A percentile compares a stretch with the other conserved stretches of the same genome.
Evolutionary conservation across 208 protist species (phyloP).

Genomic region (Balamuthia mandrillaris): DNA sequence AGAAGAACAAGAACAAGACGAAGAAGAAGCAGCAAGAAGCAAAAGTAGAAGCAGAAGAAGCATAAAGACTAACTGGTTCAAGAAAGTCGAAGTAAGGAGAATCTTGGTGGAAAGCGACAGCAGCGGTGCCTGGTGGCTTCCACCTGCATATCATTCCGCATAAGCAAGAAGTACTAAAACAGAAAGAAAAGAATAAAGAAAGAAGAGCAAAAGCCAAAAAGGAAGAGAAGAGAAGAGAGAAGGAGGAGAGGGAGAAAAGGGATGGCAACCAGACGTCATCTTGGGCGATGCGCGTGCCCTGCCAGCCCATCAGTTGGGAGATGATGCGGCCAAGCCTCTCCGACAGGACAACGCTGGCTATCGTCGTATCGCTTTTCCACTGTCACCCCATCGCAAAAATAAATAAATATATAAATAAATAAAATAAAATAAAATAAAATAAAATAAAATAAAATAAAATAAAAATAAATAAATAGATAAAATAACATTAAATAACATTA

Average conservation of each 20-base stretch:
- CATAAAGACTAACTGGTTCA: neutral
- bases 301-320: constrained; percentile 30
- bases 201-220: too few relatives aligned
- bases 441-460: too few relatives aligned
- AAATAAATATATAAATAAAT: too few relatives aligned
- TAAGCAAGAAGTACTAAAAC: too few relatives aligned
- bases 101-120: constrained; percentile 42
- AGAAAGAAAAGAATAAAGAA: neutral
- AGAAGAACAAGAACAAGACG: too few relatives aligned
- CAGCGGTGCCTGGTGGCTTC: constrained; percentile 38
- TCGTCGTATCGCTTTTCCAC: constrained; percentile 43
- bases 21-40: too few relatives aligned
- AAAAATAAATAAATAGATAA: too few relatives aligned
- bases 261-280: constrained; percentile 37
- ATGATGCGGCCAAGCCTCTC: constrained; percentile 1
- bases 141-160: neutral
- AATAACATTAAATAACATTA: too few relatives aligned
- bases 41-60: neutral
- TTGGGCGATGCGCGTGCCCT: constrained; percentile 41
- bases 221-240: neutral
- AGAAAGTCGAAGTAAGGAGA: constrained; percentile 41
- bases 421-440: too few relatives aligned
- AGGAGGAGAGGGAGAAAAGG: neutral
- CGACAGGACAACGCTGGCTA: constrained; percentile 37
- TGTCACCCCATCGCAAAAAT: neutral